Evolutionary conservation across 1,284 basidiomycete genomes (phyloP).

Genomic region (Ustilago nuda): DNA sequence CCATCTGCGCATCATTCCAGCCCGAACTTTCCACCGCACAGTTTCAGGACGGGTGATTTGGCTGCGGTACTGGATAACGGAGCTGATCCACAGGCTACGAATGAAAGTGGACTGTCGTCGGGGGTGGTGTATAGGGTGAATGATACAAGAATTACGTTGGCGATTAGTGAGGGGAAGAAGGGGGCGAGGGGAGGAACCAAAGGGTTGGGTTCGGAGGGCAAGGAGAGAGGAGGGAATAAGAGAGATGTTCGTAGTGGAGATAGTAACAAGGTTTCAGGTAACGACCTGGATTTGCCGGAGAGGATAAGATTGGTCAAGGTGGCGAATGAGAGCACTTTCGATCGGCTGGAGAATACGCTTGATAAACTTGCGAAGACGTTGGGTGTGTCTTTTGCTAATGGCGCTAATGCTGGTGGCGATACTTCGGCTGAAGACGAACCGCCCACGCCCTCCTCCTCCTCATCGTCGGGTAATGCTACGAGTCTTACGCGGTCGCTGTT

Average conservation of each 20-base stretch:
- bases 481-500: conserved; percentile 59
- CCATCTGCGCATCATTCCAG: conserved; percentile 82
- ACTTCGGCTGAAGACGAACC: conserved; percentile 37
- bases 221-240: conserved; percentile 23
- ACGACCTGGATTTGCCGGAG: conserved; percentile 83
- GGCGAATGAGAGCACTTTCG: conserved; percentile 90
- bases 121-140: conserved; percentile 47
- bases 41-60: conserved; percentile 84
- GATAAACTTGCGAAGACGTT: conserved; percentile 40
- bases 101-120: conserved; percentile 24
- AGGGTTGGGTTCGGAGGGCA: neutral
- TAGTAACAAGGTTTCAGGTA: conserved; percentile 72
- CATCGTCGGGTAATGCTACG: conserved; percentile 23
- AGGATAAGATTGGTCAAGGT: conserved; percentile 86
- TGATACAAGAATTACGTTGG: conserved; percentile 37
- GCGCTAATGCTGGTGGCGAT: conserved; percentile 17
- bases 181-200: neutral
- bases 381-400: conserved; percentile 22
- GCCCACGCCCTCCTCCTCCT: neutral
- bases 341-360: conserved; percentile 72
- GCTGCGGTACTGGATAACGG: conserved; percentile 81
- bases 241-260: conserved; percentile 34
- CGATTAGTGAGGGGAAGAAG: conserved; percentile 33
- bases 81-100: conserved; percentile 38
- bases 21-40: conserved; percentile 83